Evolutionary conservation across 371 early-diverging fungal genomes (phyloP).

Genomic region (Gilbertella persicaria): DNA sequence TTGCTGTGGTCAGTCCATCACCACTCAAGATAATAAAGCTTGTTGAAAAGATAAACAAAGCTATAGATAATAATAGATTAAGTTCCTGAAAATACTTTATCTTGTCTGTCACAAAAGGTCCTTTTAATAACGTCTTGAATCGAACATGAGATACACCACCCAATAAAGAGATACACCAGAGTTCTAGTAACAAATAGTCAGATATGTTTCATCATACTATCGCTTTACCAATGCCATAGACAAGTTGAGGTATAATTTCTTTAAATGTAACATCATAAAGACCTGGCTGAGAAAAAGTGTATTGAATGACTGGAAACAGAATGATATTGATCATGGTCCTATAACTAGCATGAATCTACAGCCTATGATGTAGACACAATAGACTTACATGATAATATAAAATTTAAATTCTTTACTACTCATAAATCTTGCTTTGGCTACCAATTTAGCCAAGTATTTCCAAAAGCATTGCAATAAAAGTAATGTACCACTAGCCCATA

Average conservation of each 20-base stretch:
- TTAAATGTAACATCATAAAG: slow-evolving; percentile 43
- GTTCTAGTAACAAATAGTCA: slow-evolving; percentile 26
- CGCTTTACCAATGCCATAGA: slow-evolving; percentile 41
- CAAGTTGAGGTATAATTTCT: slow-evolving; percentile 51
- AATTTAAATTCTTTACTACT: slow-evolving; percentile 51
- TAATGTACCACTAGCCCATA: slow-evolving; percentile 38
- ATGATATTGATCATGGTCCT: slow-evolving; percentile 40
- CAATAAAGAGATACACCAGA: slow-evolving; percentile 37
- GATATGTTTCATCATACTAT: background rate
- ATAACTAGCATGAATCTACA: background rate
- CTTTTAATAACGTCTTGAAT: slow-evolving; percentile 43
- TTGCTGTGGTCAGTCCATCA: slow-evolving; percentile 39
- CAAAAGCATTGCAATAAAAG: slow-evolving; percentile 56
- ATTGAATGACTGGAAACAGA: slow-evolving; percentile 47
- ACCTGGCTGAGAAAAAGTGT: slow-evolving; percentile 36
- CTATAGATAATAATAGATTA: slow-evolving; percentile 38
- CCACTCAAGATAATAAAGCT: slow-evolving; percentile 42
- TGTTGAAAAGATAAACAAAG: slow-evolving; percentile 29
- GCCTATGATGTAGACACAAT: background rate
- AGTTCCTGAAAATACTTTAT: slow-evolving; percentile 51
- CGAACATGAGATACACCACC: slow-evolving; percentile 49
- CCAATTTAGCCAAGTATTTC: slow-evolving; percentile 55
- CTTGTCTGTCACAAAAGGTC: slow-evolving; percentile 33
- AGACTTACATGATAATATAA: slow-evolving; percentile 46
- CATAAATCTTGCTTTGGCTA: slow-evolving; percentile 51